Evolutionary conservation across 805 yeast species (phyloP).

Genomic region (Suhomyces vadensis): DNA sequence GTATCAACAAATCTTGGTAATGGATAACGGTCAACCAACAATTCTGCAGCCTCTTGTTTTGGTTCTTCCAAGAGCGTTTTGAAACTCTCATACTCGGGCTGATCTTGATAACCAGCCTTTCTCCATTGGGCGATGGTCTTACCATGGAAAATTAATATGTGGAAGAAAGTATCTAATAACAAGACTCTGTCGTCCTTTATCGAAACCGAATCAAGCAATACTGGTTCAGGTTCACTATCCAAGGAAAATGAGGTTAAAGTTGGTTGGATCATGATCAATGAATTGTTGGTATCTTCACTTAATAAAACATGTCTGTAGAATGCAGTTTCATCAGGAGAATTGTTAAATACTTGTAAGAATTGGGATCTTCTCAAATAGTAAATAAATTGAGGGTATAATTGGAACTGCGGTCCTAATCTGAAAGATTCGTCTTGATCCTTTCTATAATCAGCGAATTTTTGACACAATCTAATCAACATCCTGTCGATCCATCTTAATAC

Average conservation of each 20-base stretch:
- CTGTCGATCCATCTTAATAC: slow-evolving; percentile 94
- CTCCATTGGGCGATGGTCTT: slow-evolving; percentile 95
- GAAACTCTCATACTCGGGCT: slow-evolving; percentile 85
- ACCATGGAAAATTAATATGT: slow-evolving; percentile 93
- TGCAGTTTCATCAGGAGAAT: slow-evolving; percentile 98
- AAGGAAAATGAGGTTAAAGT: slow-evolving; percentile 84
- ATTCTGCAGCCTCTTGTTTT: slow-evolving; percentile 85
- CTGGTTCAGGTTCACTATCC: slow-evolving; percentile 82
- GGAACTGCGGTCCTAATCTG: slow-evolving; percentile 78
- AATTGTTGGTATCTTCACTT: slow-evolving; percentile 89
- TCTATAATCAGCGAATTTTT: slow-evolving; percentile 89
- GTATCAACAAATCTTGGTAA: slow-evolving; percentile 96
- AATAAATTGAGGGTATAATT: slow-evolving; percentile 92
- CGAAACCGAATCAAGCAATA: slow-evolving; percentile 88
- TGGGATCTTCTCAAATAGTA: slow-evolving; percentile 95
- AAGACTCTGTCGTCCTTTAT: slow-evolving; percentile 85
- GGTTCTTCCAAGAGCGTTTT: slow-evolving; percentile 86
- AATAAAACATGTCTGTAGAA: slow-evolving; percentile 90
- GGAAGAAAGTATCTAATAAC: slow-evolving; percentile 93
- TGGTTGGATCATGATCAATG: slow-evolving; percentile 97
- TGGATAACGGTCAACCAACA: slow-evolving; percentile 93
- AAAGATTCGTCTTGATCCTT: slow-evolving; percentile 83
- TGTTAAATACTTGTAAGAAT: slow-evolving; percentile 92
- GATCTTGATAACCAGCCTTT: slow-evolving; percentile 90
- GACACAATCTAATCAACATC: slow-evolving; percentile 84